Evolutionary conservation across 1,284 basidiomycete genomes (phyloP).

Genomic region (Tranzscheliella williamsii): DNA sequence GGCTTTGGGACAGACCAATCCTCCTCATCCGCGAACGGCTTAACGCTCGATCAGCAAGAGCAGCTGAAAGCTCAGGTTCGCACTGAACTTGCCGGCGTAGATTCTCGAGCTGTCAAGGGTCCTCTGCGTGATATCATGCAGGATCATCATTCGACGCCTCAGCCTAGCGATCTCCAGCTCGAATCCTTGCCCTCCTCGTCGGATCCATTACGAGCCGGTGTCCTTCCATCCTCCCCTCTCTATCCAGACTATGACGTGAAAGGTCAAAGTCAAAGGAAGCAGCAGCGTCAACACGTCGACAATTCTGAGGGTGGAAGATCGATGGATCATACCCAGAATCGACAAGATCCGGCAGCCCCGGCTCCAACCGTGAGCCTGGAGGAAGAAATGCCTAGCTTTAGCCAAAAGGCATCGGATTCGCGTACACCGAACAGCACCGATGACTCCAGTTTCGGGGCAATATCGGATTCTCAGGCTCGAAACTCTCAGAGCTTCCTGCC

Average conservation of each 20-base stretch:
- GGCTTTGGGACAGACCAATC: constrained; percentile 8
- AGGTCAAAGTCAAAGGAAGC: constrained; percentile 6
- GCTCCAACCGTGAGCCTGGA: background rate
- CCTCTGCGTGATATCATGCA: constrained; percentile 45
- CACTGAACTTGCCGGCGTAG: constrained; percentile 43
- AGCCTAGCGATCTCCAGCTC: constrained; percentile 23
- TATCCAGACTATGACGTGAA: constrained; percentile 30
- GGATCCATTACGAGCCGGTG: constrained; percentile 34
- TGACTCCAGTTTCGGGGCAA: constrained; percentile 22
- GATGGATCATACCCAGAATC: too few relatives aligned
- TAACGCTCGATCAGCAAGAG: constrained; percentile 33
- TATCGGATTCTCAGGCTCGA: constrained; percentile 28
- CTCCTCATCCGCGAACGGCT: constrained; percentile 9
- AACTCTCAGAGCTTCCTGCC: constrained; percentile 32
- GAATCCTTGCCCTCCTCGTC: constrained; percentile 24
- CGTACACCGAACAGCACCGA: constrained; percentile 39
- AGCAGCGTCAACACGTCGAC: too few relatives aligned
- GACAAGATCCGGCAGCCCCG: too few relatives aligned
- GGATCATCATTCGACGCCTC: constrained; percentile 24
- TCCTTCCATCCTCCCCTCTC: constrained; percentile 25
- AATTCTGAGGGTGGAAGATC: too few relatives aligned
- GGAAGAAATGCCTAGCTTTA: constrained; percentile 9
- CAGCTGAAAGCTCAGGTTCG: constrained; percentile 36
- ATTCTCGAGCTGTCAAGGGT: constrained; percentile 45
- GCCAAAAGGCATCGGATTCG: constrained; percentile 15